phyloP scores from a whole-genome alignment of 495 filamentous ascomycete species.

The Penicilliopsis zonata region DNA sequence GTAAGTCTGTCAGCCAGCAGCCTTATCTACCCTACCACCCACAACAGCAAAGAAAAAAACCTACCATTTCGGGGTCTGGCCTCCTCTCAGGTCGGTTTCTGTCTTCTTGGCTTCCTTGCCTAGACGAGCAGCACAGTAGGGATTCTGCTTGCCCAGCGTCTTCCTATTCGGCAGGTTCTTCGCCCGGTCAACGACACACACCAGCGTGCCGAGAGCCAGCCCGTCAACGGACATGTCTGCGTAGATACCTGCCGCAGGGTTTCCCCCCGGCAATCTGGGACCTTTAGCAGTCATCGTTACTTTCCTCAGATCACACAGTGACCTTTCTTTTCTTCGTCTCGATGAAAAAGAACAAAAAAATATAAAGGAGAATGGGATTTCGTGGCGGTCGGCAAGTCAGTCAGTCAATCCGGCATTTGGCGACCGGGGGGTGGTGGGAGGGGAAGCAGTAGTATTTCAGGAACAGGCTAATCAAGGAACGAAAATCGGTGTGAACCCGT shows the following conservation, averaged over 20 bases:
- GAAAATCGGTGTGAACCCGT: no score
- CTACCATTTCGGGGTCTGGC: constrained; percentile 93
- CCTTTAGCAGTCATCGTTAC: constrained; percentile 23
- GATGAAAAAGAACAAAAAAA: no score
- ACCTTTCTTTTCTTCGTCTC: no score
- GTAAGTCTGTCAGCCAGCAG: constrained; percentile 14
- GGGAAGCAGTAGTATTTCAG: no score
- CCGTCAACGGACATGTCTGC: constrained; percentile 93
- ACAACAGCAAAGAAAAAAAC: constrained; percentile 10
- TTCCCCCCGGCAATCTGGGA: constrained; percentile 20
- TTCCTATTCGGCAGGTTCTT: constrained; percentile 96
- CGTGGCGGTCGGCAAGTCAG: no score
- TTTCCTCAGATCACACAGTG: no score
- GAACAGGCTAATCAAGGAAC: no score
- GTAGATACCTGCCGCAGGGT: constrained; percentile 88
- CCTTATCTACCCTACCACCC: constrained; percentile 2
- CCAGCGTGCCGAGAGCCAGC: constrained; percentile 84
- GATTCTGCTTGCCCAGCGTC: constrained; percentile 96
- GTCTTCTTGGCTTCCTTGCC: constrained; percentile 99
- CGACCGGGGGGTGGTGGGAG: no score
- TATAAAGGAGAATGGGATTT: no score
- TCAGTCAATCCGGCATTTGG: no score
- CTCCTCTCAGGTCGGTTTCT: constrained; percentile 83
- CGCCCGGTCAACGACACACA: constrained; percentile 80
- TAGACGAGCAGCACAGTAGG: constrained; percentile 85